Evolutionary conservation across 345 rosid species (phyloP), one percentile per base, ranked within the genome.

Genomic region (Combretum micranthum): DNA sequence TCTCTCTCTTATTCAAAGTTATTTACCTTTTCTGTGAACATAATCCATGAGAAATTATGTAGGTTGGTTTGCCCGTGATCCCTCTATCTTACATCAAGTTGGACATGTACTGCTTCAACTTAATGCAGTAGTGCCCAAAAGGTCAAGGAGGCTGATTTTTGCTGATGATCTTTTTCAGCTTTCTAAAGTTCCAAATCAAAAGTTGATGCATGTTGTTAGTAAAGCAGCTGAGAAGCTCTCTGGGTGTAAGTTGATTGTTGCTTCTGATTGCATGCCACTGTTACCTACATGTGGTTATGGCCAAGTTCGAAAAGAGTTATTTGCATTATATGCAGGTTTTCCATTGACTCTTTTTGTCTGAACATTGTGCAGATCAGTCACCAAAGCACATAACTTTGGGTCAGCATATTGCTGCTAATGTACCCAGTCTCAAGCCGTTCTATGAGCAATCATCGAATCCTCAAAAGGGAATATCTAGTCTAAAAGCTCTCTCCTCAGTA

Each of bases 101-200:
- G 98, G 90, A 47, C 80, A 83, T 56, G 76, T 70, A 51, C 67
- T 92, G 23, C 83, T 92, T n/a, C 82, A 83, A 56, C 70, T 86
- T 53, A 86, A 84, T 57, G 64, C 74, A 11, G 78, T 78, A 55
- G 77, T 79, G 67, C 83, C 86, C 44, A 80, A 67, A 65, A 86
- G 83, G 65, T 60, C 66, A 47, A 83, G 85, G 64, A 63, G 79
- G 23, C 63, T 92, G 59, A 58, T 88, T 56, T 86, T 86, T 64
- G 88, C 96, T 9, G 95, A 88, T 61, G 98, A 92, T 76, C 81
- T 92, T 50, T 92, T 92, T 56, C 84, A 84, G 76, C 84, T 92
- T 63, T 83, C 82, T 59, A 80, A 83, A 74, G 78, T 92, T 64
- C 95, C 96, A 53, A 81, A 72, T 73, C 81, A 69, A 59, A 92